A percentile compares a stretch with the other conserved stretches of the same genome.
Conservation (phyloP, 2,329 filamentous ascomycete species). For the Fusarium sp. region DNA sequence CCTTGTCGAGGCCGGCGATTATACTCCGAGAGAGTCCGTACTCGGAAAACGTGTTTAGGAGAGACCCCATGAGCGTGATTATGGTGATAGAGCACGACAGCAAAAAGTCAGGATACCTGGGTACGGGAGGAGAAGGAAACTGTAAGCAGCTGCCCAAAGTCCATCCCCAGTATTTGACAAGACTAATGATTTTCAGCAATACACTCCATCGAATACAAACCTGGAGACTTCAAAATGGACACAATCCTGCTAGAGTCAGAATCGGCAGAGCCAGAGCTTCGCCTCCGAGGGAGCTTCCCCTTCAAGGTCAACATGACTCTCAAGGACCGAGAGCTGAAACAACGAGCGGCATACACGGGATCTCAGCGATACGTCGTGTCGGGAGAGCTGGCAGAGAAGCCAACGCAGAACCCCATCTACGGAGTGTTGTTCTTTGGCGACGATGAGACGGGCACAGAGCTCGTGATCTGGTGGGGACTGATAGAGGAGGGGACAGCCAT, state of each 20-base stretch:
- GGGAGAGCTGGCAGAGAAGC: slow-evolving; percentile 39
- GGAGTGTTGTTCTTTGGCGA: slow-evolving; percentile 46
- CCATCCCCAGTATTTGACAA: neutral
- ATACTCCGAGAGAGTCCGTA: slow-evolving; percentile 44
- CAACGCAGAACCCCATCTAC: slow-evolving; percentile 47
- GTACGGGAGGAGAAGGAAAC: slow-evolving; percentile 37
- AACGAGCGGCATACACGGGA: slow-evolving; percentile 47
- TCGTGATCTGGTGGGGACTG: slow-evolving; percentile 50
- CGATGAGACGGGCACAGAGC: slow-evolving; percentile 43
- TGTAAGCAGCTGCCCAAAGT: slow-evolving; percentile 17
- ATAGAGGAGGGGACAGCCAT: slow-evolving; percentile 47
- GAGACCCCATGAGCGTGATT: slow-evolving; percentile 45
- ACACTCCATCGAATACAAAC: slow-evolving; percentile 47
- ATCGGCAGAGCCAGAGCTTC: slow-evolving; percentile 40
- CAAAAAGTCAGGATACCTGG: slow-evolving; percentile 42
- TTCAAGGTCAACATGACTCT: slow-evolving; percentile 46
- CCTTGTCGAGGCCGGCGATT: slow-evolving; percentile 46
- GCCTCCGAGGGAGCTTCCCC: slow-evolving; percentile 45
- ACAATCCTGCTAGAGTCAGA: slow-evolving; percentile 46
- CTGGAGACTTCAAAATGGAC: slow-evolving; percentile 45
- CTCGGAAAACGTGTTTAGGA: slow-evolving; percentile 38
- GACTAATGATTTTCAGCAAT: slow-evolving; percentile 40
- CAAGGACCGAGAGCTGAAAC: slow-evolving; percentile 41
- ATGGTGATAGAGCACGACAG: slow-evolving; percentile 48
- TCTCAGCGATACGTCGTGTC: slow-evolving; percentile 46